Conservation (phyloP, 2,329 filamentous ascomycete genomes). For the Calycina marina region DNA sequence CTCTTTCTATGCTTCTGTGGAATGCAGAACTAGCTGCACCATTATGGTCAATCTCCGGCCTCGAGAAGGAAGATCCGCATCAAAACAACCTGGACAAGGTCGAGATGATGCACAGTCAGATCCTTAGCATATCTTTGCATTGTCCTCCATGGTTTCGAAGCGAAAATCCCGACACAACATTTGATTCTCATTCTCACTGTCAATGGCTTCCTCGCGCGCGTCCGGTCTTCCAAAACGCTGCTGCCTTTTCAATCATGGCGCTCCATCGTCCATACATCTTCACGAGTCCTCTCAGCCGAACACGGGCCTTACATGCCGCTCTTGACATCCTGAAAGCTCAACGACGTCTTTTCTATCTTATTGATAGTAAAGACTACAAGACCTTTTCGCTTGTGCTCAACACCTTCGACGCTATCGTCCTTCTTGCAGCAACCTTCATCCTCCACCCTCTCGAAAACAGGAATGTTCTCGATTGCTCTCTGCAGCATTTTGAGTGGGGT, state of each 20-base stretch:
- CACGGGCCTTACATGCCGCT: slow-evolving; percentile 39
- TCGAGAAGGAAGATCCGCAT: slow-evolving; percentile 41
- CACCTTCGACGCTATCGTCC: slow-evolving; percentile 48
- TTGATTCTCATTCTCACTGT: slow-evolving; percentile 37
- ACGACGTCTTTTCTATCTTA: slow-evolving; percentile 31
- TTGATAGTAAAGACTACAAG: slow-evolving; percentile 37
- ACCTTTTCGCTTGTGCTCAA: slow-evolving; percentile 44
- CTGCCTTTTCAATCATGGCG: slow-evolving; percentile 40
- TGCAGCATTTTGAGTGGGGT: slow-evolving; percentile 43
- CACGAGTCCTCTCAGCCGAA: slow-evolving; percentile 36
- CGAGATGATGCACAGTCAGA: slow-evolving; percentile 36
- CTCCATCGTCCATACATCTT: slow-evolving; percentile 50
- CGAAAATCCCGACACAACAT: slow-evolving; percentile 40
- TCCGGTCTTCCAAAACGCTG: slow-evolving; percentile 32
- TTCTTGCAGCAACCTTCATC: slow-evolving; percentile 46
- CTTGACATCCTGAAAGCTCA: slow-evolving; percentile 41
- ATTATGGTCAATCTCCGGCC: slow-evolving; percentile 32
- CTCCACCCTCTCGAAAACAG: slow-evolving; percentile 41
- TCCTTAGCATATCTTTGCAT: slow-evolving; percentile 31
- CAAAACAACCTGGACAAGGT: slow-evolving; percentile 39
- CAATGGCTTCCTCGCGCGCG: slow-evolving; percentile 36
- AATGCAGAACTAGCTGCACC: slow-evolving; percentile 32
- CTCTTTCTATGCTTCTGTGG: slow-evolving; percentile 38
- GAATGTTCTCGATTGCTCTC: slow-evolving; percentile 30
- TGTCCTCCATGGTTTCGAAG: slow-evolving; percentile 39